These are phyloP conservation scores for Citrus hindsii DNA, from an alignment of 345 rosid genomes.

Conservation along the genomic window DNA sequence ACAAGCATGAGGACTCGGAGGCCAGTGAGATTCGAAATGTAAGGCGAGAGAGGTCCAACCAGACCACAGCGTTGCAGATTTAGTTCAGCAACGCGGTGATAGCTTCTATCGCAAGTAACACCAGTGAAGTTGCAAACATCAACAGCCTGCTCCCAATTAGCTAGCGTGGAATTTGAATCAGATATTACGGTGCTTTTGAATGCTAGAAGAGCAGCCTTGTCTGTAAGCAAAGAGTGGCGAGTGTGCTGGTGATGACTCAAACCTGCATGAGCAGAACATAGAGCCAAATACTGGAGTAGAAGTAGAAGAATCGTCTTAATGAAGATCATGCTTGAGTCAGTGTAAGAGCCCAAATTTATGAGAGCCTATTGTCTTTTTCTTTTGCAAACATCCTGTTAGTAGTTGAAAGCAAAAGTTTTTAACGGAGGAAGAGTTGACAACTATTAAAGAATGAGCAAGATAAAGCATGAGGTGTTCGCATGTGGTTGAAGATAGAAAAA, in stretches of 20 bases:
- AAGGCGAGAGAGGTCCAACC: conserved; percentile 34
- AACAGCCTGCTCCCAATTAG: conserved; percentile 36
- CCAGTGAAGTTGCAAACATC: conserved; percentile 45
- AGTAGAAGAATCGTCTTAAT: conserved; percentile 17
- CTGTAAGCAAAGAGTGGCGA: conserved; percentile 30
- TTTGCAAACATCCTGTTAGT: background rate
- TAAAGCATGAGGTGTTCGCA: background rate
- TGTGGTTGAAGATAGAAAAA: background rate
- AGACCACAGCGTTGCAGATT: conserved; percentile 23
- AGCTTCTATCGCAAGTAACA: conserved; percentile 27
- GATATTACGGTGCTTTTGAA: conserved; percentile 29
- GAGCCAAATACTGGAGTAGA: conserved; percentile 23
- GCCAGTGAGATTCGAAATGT: conserved; percentile 42
- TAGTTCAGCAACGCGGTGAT: conserved; percentile 31
- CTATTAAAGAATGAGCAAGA: background rate
- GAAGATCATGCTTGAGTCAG: conserved; percentile 16
- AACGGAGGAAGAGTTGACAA: background rate
- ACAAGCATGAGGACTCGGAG: conserved; percentile 30
- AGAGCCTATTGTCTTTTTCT: background rate
- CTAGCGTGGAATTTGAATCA: conserved; percentile 32
- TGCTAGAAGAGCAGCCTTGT: conserved; percentile 48
- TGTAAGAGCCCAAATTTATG: background rate
- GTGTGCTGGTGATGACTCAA: conserved; percentile 9
- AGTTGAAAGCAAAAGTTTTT: background rate
- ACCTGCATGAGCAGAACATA: conserved; percentile 7